Conservation (phyloP, 2,329 filamentous ascomycete genomes). For the Setomelanomma holmii region DNA sequence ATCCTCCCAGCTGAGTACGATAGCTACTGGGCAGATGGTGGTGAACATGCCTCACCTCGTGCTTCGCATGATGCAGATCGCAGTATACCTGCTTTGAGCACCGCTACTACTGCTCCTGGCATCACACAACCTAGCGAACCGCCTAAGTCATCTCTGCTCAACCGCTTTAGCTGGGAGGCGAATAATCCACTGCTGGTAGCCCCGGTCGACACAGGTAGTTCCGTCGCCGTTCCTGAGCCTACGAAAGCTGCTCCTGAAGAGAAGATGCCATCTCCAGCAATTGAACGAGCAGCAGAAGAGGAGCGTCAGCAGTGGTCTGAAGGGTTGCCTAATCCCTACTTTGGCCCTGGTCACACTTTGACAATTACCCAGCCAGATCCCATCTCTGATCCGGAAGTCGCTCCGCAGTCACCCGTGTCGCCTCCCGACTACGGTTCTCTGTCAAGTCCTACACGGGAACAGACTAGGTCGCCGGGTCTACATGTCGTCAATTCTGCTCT, state of each 20-base stretch:
- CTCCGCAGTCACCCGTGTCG: slow-evolving; percentile 19
- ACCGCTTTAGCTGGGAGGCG: slow-evolving; percentile 45
- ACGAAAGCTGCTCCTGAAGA: slow-evolving; percentile 12
- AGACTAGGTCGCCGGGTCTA: slow-evolving; percentile 41
- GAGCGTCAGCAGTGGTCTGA: slow-evolving; percentile 23
- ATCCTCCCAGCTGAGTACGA: slow-evolving; percentile 72
- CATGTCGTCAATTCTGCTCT: slow-evolving; percentile 54
- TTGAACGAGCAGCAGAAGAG: slow-evolving; percentile 24
- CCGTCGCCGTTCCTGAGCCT: slow-evolving; percentile 15
- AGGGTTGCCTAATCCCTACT: slow-evolving; percentile 31
- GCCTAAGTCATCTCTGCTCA: slow-evolving; percentile 26
- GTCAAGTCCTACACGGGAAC: slow-evolving; percentile 26
- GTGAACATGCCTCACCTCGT: slow-evolving; percentile 51
- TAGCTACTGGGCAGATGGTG: slow-evolving; percentile 66
- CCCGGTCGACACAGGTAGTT: slow-evolving; percentile 15
- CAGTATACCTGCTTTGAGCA: slow-evolving; percentile 19
- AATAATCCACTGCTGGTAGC: slow-evolving; percentile 16
- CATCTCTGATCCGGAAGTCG: slow-evolving; percentile 23
- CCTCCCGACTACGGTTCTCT: slow-evolving; percentile 20
- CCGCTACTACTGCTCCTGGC: slow-evolving; percentile 10
- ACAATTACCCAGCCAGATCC: slow-evolving; percentile 32
- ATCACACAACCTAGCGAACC: slow-evolving; percentile 19
- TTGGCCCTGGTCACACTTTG: slow-evolving; percentile 35
- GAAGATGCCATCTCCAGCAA: slow-evolving; percentile 13
- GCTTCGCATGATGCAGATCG: slow-evolving; percentile 34